Evolutionary conservation across 164 flowering plant genomes (phyloP).

Genomic region (Tetracentron sinense): DNA sequence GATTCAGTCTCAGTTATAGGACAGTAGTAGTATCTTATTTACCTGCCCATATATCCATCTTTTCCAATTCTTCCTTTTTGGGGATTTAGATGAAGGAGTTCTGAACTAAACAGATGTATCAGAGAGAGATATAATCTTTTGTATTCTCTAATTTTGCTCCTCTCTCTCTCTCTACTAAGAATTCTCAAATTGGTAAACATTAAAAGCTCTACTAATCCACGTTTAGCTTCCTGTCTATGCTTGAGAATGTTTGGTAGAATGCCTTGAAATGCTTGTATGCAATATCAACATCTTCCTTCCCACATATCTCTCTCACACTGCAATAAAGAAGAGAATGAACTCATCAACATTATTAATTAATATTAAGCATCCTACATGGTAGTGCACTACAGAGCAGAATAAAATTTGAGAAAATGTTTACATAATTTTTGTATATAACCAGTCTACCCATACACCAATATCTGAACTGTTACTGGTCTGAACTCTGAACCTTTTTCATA

Average conservation of each 20-base stretch:
- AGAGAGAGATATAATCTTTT: slow-evolving; percentile 13
- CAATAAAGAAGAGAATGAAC: slow-evolving; percentile 18
- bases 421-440: too few relatives aligned
- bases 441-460: too few relatives aligned
- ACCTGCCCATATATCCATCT: slow-evolving; percentile 8
- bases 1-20: slow-evolving; percentile 14
- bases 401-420: too few relatives aligned
- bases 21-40: slow-evolving; percentile 13
- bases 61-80: slow-evolving; percentile 9
- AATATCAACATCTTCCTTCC: slow-evolving; percentile 79
- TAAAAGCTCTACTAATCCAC: slow-evolving; percentile 34
- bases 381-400: too few relatives aligned
- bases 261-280: slow-evolving; percentile 91
- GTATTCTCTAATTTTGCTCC: not conserved
- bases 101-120: slow-evolving; percentile 15
- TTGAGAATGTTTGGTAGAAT: slow-evolving; percentile 71
- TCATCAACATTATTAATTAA: not conserved
- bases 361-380: not conserved
- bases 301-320: slow-evolving; percentile 89
- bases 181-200: not conserved
- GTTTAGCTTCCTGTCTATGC: slow-evolving; percentile 67
- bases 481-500: too few relatives aligned
- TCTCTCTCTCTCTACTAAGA: not conserved
- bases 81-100: slow-evolving; percentile 6
- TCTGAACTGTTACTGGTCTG: too few relatives aligned